These are phyloP conservation scores for Xylaria arbuscula DNA, from an alignment of 2,329 filamentous ascomycete species.

Conservation along the genomic window DNA sequence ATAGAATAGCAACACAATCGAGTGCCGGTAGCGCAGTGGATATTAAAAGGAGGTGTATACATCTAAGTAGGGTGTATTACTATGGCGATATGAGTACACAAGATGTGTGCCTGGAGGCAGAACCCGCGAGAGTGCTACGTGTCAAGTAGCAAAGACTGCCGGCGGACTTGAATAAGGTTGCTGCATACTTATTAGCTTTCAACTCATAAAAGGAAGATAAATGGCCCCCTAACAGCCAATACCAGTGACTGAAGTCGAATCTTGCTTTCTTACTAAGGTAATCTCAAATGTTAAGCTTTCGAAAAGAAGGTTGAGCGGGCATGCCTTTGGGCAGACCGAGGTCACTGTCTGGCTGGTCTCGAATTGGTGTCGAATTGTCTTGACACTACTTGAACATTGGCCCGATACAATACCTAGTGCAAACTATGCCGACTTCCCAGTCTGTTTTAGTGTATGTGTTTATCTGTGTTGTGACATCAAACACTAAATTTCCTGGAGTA, in stretches of 20 bases:
- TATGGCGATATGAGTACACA: conserved; percentile 4
- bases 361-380: neutral
- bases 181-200: neutral
- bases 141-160: neutral
- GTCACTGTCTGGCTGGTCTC: neutral
- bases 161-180: neutral
- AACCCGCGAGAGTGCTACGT: neutral
- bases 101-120: neutral
- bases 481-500: neutral
- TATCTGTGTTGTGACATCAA: too few relatives aligned
- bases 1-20: neutral
- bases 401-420: too few relatives aligned
- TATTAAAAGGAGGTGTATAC: neutral
- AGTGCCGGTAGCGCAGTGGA: neutral
- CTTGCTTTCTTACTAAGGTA: neutral
- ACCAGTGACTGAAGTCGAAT: neutral
- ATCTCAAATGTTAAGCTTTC: neutral
- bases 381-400: neutral
- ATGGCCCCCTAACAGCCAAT: neutral
- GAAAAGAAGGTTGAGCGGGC: neutral
- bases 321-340: too few relatives aligned
- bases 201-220: neutral
- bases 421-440: too few relatives aligned
- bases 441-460: too few relatives aligned
- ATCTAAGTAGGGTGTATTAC: neutral